Conservation (phyloP, 2,329 filamentous ascomycete genomes). For the Cryphonectria carpinicola region DNA sequence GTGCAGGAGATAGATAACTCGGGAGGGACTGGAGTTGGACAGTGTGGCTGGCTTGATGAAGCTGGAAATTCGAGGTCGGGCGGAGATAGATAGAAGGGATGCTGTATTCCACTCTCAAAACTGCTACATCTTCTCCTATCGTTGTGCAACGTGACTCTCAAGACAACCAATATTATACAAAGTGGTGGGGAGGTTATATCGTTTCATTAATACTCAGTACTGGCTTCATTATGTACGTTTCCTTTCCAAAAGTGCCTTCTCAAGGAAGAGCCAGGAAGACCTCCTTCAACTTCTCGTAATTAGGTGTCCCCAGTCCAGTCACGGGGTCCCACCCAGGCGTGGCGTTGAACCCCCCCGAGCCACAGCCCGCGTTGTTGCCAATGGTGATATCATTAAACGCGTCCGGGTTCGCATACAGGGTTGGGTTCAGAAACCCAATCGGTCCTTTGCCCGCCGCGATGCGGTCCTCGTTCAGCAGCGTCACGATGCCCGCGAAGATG, state of each 20-base stretch:
- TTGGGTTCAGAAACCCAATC: constrained; percentile 51
- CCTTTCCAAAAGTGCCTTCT: neutral
- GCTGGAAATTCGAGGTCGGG: no score
- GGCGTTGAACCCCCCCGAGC: constrained; percentile 32
- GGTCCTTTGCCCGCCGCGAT: constrained; percentile 40
- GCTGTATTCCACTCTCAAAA: no score
- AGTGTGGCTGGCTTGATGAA: no score
- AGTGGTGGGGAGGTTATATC: neutral
- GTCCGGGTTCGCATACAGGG: constrained; percentile 39
- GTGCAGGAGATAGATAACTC: no score
- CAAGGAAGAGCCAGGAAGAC: constrained; percentile 18
- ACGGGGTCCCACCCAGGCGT: constrained; percentile 41
- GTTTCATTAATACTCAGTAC: neutral
- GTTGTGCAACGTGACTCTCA: no score
- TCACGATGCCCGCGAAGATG: constrained; percentile 47
- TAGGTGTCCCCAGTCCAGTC: constrained; percentile 38
- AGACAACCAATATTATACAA: no score
- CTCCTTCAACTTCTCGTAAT: constrained; percentile 27
- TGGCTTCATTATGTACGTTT: neutral
- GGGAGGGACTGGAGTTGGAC: no score
- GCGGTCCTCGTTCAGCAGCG: constrained; percentile 48
- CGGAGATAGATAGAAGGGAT: no score
- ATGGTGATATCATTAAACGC: constrained; percentile 36
- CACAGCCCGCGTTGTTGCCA: constrained; percentile 35
- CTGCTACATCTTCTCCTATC: no score